phyloP scores from a whole-genome alignment of 352 stramenopile species.

The Globisporangium heterothallicum region DNA sequence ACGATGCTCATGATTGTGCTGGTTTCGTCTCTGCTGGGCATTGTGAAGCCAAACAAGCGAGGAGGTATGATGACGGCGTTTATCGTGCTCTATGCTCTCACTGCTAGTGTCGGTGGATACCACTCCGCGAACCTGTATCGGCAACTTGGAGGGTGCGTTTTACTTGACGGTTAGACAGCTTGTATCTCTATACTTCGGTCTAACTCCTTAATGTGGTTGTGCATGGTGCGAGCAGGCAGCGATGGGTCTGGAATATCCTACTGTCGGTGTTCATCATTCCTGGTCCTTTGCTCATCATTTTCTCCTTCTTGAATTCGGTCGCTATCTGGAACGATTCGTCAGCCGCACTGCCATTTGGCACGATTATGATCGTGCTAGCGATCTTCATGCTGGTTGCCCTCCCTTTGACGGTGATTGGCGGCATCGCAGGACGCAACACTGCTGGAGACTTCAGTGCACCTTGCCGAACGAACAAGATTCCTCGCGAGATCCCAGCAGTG shows the following conservation, averaged over 20 bases:
- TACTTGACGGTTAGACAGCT: not conserved
- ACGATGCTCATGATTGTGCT: slow-evolving; percentile 91
- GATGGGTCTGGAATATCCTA: slow-evolving; percentile 95
- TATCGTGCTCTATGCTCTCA: slow-evolving; percentile 94
- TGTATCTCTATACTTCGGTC: no score
- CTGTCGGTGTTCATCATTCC: slow-evolving; percentile 90
- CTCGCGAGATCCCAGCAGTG: slow-evolving; percentile 90
- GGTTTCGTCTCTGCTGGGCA: slow-evolving; percentile 83
- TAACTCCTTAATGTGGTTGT: not conserved
- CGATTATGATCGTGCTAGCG: slow-evolving; percentile 92
- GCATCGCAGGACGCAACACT: slow-evolving; percentile 93
- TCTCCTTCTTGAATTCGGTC: slow-evolving; percentile 94
- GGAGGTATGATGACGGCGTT: slow-evolving; percentile 91
- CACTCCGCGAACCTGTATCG: slow-evolving; percentile 91
- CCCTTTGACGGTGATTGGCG: slow-evolving; percentile 92
- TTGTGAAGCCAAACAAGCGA: slow-evolving; percentile 92
- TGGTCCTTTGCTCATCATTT: slow-evolving; percentile 86
- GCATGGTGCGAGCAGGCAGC: slow-evolving; percentile 27
- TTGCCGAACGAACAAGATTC: slow-evolving; percentile 95
- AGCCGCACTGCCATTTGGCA: slow-evolving; percentile 93
- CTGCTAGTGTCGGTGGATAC: slow-evolving; percentile 91
- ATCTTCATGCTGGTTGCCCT: slow-evolving; percentile 92
- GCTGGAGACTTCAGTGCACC: slow-evolving; percentile 89
- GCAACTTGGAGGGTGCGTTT: slow-evolving; percentile 81
- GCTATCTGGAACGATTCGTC: slow-evolving; percentile 94